Conservation (phyloP, 2,329 filamentous ascomycete genomes). For the Fusarium sp. region DNA sequence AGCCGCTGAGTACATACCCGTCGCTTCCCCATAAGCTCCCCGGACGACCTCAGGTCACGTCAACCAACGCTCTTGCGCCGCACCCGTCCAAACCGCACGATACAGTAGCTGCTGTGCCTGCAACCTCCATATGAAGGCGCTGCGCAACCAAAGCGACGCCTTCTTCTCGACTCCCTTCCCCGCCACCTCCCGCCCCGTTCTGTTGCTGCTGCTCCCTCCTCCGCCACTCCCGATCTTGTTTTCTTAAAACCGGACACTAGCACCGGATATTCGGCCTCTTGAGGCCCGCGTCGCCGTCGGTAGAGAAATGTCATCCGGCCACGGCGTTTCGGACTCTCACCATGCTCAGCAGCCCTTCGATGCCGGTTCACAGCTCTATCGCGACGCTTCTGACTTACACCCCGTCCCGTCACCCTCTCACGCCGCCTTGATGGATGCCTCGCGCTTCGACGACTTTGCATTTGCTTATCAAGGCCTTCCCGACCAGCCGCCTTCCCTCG, state of each 20-base stretch:
- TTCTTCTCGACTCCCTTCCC: neutral
- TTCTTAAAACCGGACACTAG: neutral
- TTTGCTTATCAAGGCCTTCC: slow-evolving; percentile 60
- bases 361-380: slow-evolving; percentile 40
- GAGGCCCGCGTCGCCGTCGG: slow-evolving; percentile 28
- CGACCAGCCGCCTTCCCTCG: slow-evolving; percentile 55
- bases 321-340: slow-evolving; percentile 42
- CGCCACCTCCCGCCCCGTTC: slow-evolving; percentile 6
- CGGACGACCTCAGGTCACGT: slow-evolving; percentile 33
- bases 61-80: slow-evolving; percentile 35
- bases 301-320: slow-evolving; percentile 47
- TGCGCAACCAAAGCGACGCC: slow-evolving; percentile 10
- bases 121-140: slow-evolving; percentile 27
- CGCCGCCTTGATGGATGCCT: slow-evolving; percentile 54
- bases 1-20: slow-evolving; percentile 40
- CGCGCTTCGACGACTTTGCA: slow-evolving; percentile 64
- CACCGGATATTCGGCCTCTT: slow-evolving; percentile 25
- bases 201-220: neutral
- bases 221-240: slow-evolving; percentile 20
- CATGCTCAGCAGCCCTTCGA: slow-evolving; percentile 46
- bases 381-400: slow-evolving; percentile 35
- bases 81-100: slow-evolving; percentile 23
- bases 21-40: slow-evolving; percentile 38
- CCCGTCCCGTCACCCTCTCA: slow-evolving; percentile 33
- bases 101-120: slow-evolving; percentile 3